Evolutionary conservation across 768 basidiomycete species (phyloP).

Genomic region (Chalciporus pseudorubinellus): DNA sequence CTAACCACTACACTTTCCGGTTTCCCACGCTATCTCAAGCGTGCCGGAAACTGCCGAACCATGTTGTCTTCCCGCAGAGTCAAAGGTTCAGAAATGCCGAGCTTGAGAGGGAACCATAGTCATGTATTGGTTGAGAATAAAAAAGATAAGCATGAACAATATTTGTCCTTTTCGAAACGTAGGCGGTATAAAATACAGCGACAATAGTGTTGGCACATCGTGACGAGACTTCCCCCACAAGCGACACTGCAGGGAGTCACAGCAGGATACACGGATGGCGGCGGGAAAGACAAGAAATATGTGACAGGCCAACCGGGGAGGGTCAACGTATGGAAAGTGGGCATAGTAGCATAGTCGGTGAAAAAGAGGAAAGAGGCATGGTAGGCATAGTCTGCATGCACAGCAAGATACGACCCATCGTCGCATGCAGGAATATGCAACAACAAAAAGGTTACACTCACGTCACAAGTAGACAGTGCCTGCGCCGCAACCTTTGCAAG

Average conservation of each 20-base stretch:
- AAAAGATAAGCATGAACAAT: slow-evolving; percentile 27
- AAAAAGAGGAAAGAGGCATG: slow-evolving; percentile 1
- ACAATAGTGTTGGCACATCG: slow-evolving; percentile 29
- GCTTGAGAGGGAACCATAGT: slow-evolving; percentile 17
- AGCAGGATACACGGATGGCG: slow-evolving; percentile 1
- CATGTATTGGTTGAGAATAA: slow-evolving; percentile 17
- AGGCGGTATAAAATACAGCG: slow-evolving; percentile 28
- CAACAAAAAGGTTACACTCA: slow-evolving; percentile 14
- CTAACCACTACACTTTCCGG: not conserved
- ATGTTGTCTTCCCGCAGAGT: too few species aligned
- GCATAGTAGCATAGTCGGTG: slow-evolving; percentile 23
- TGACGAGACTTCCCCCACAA: slow-evolving; percentile 14
- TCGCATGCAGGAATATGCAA: not conserved
- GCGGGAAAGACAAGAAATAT: slow-evolving; percentile 17
- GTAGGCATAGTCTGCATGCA: slow-evolving; percentile 9
- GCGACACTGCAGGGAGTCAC: slow-evolving; percentile 8
- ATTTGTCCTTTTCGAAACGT: slow-evolving; percentile 23
- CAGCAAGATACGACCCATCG: slow-evolving; percentile 4
- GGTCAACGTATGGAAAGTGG: slow-evolving; percentile 6
- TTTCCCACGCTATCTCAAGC: not conserved
- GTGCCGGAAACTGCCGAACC: slow-evolving; percentile 2
- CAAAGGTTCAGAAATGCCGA: slow-evolving; percentile 1
- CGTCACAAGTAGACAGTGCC: slow-evolving; percentile 28
- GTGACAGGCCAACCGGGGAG: slow-evolving; percentile 13
- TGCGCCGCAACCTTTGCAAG: slow-evolving; percentile 30